These are phyloP conservation scores for Porodaedalea pini DNA, from an alignment of 1,284 basidiomycete genomes.

Conservation along the genomic window DNA sequence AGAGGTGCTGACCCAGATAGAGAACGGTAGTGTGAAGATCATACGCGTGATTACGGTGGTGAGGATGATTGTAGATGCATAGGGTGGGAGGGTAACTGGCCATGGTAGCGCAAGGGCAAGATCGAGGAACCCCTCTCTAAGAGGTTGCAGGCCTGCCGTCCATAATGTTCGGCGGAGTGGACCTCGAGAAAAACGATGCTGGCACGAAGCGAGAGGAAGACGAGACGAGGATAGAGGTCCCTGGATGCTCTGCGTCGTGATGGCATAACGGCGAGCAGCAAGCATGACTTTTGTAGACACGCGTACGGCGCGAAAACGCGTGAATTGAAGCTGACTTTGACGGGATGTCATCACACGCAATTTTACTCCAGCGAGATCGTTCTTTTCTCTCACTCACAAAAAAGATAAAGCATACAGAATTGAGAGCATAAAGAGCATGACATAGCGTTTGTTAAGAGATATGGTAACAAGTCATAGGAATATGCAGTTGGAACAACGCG, in stretches of 20 bases:
- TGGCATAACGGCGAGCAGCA: constrained; percentile 5
- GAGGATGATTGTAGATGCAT: constrained; percentile 76
- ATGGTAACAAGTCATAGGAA: constrained; percentile 11
- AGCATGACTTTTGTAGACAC: constrained; percentile 5
- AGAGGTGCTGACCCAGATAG: constrained; percentile 68
- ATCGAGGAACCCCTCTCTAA: constrained; percentile 54
- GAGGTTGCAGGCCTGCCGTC: constrained; percentile 36
- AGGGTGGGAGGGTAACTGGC: constrained; percentile 61
- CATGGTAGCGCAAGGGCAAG: constrained; percentile 66
- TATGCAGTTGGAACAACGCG: constrained; percentile 1
- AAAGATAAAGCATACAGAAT: background rate
- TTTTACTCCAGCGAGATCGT: background rate
- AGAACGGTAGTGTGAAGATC: constrained; percentile 66
- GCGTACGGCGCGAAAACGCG: no score
- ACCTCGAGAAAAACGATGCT: background rate
- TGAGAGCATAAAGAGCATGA: constrained; percentile 5
- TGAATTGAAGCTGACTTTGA: no score
- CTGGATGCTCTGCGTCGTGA: background rate
- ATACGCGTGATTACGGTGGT: constrained; percentile 66
- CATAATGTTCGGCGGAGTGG: constrained; percentile 32
- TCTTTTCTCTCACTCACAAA: background rate
- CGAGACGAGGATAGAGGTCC: background rate
- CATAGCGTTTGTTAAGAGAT: constrained; percentile 9
- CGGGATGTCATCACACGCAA: background rate
- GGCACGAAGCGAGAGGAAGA: background rate